Conservation (phyloP, 169 alveolate species). For the Cryptosporidium xiaoi region DNA sequence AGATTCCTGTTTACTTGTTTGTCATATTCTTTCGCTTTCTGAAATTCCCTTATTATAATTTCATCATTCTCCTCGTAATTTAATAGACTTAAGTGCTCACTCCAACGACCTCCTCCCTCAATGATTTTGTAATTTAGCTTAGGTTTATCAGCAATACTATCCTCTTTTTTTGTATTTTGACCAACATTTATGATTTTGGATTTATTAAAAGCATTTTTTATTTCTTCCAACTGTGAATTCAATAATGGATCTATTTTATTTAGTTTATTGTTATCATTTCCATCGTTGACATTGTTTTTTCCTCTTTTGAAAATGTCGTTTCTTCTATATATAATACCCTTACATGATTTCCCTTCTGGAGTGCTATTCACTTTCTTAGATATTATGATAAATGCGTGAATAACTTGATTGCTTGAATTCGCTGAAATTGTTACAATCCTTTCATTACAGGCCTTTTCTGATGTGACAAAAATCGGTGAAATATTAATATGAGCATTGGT, state of each 20-base stretch:
- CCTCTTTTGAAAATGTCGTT: constrained; percentile 26
- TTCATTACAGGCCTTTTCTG: constrained; percentile 69
- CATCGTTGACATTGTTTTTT: not conserved
- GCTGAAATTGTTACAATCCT: constrained; percentile 58
- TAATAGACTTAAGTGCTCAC: constrained; percentile 30
- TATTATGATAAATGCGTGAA: constrained; percentile 53
- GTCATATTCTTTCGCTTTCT: not conserved
- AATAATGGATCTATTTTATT: constrained; percentile 28
- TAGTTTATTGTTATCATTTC: not conserved
- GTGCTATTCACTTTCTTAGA: constrained; percentile 43
- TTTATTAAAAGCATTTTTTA: constrained; percentile 21
- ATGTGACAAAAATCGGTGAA: constrained; percentile 67
- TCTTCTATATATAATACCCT: constrained; percentile 51
- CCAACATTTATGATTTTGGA: not conserved
- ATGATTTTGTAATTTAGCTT: constrained; percentile 6
- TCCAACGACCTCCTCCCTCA: constrained; percentile 25
- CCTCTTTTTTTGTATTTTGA: not conserved
- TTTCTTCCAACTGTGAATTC: constrained; percentile 39
- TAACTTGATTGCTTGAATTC: constrained; percentile 27
- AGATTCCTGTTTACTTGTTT: not conserved
- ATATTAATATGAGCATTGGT: constrained; percentile 68
- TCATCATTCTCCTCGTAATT: constrained; percentile 11
- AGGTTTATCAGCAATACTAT: constrained; percentile 9
- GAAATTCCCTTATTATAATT: not conserved
- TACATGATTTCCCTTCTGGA: constrained; percentile 66